Evolutionary conservation across 805 yeast genomes (phyloP).

Genomic region (Schizosaccharomyces osmophilus): DNA sequence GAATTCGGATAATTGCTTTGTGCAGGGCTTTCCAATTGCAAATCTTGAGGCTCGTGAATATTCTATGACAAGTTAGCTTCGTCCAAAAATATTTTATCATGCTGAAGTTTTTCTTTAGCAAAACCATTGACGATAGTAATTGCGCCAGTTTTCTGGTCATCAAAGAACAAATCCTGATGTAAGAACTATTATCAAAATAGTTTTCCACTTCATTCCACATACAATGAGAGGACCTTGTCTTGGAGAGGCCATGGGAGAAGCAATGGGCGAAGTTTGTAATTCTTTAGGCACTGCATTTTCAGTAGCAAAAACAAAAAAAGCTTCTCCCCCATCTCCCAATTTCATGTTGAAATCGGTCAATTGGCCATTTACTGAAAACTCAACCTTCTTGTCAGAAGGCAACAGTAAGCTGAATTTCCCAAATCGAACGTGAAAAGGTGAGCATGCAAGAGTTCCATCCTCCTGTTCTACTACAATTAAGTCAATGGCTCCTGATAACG

Average conservation of each 20-base stretch:
- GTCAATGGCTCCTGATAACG: constrained; percentile 90
- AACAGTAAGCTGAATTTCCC: constrained; percentile 80
- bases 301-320: constrained; percentile 86
- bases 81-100: background rate
- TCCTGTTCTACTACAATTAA: constrained; percentile 83
- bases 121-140: background rate
- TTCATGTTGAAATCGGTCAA: constrained; percentile 80
- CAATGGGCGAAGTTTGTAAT: constrained; percentile 66
- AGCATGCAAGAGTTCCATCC: constrained; percentile 50
- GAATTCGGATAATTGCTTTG: background rate
- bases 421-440: constrained; percentile 90
- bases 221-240: background rate
- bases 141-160: background rate
- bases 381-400: constrained; percentile 69
- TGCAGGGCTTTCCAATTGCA: background rate
- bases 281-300: constrained; percentile 45
- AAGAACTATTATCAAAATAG: background rate
- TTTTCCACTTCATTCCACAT: background rate
- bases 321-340: constrained; percentile 92
- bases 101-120: background rate
- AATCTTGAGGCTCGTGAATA: constrained; percentile 2
- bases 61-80: background rate
- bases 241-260: constrained; percentile 36
- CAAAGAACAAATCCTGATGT: background rate
- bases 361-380: constrained; percentile 56